A percentile compares a stretch with the other conserved stretches of the same genome.
These are phyloP conservation scores for Cordia subcordata DNA, from an alignment of 257 asterid genomes.

Conservation along the genomic window DNA sequence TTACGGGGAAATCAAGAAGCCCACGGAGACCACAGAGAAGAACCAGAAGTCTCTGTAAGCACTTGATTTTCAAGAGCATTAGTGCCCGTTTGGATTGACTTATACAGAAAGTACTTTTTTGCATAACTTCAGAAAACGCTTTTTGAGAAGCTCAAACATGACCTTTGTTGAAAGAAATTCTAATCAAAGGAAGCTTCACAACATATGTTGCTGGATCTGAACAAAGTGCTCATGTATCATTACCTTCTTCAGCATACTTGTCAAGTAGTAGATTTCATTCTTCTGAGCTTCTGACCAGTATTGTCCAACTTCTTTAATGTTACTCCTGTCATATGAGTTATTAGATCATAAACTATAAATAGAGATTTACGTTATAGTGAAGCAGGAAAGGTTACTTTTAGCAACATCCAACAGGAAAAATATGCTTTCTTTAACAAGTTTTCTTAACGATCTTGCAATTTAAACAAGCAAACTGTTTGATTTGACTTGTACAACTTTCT, in stretches of 20 bases:
- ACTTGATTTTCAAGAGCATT: neutral
- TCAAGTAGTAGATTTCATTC: slow-evolving; percentile 49
- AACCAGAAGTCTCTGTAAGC: no score
- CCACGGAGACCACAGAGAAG: no score
- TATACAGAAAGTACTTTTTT: neutral
- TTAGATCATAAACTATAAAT: slow-evolving; percentile 8
- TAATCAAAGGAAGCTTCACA: neutral
- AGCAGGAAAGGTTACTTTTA: neutral
- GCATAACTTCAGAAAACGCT: neutral
- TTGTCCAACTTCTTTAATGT: slow-evolving; percentile 42
- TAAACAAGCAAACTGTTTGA: no score
- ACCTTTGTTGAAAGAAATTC: neutral
- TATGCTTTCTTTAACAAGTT: neutral
- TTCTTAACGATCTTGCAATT: no score
- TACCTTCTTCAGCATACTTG: slow-evolving; percentile 53
- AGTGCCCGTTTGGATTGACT: neutral
- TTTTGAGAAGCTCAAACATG: neutral
- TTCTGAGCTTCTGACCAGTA: slow-evolving; percentile 45
- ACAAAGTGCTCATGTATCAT: neutral
- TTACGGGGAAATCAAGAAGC: no score
- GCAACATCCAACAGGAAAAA: neutral
- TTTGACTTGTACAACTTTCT: no score
- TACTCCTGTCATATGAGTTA: slow-evolving; percentile 50
- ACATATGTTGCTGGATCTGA: no score
- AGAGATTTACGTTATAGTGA: neutral